A percentile compares a stretch with the other conserved stretches of the same genome.
Evolutionary conservation across 306 rosid genomes (phyloP).

Genomic region (Gastrolobium bilobum): DNA sequence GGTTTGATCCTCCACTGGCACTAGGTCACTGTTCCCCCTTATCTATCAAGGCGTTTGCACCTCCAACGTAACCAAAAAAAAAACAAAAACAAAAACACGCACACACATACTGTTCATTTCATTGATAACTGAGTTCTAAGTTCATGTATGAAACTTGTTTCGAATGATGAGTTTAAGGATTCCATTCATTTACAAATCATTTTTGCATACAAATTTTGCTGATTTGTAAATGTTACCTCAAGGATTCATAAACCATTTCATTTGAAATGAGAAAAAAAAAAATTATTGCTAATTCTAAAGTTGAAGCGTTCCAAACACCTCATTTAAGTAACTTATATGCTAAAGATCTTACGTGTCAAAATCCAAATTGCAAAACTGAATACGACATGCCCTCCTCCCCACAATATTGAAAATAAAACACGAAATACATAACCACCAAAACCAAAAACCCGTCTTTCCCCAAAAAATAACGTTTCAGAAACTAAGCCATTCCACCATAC

Average conservation of each 20-base stretch:
- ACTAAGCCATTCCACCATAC: background rate
- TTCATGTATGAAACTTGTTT: no score
- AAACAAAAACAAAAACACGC: no score
- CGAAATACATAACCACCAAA: background rate
- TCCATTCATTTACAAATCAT: slow-evolving; percentile 28
- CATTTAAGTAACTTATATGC: background rate
- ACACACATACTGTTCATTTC: background rate
- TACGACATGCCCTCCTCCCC: background rate
- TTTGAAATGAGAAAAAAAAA: background rate
- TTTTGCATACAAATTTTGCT: background rate
- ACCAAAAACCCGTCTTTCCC: slow-evolving; percentile 19
- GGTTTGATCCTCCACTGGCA: background rate
- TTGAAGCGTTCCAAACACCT: slow-evolving; percentile 3
- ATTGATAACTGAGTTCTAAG: background rate
- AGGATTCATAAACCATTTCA: slow-evolving; percentile 24
- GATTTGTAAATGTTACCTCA: background rate
- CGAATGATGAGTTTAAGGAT: background rate
- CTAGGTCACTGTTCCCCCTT: background rate
- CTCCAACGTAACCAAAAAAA: background rate
- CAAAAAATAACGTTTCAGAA: background rate
- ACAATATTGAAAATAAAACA: no score
- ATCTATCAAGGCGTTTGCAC: background rate
- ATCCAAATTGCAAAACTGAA: background rate
- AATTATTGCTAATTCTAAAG: background rate
- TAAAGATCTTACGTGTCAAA: background rate